phyloP scores from a whole-genome alignment of 2,329 filamentous ascomycete genomes.

The Penicillium sumatraense region DNA sequence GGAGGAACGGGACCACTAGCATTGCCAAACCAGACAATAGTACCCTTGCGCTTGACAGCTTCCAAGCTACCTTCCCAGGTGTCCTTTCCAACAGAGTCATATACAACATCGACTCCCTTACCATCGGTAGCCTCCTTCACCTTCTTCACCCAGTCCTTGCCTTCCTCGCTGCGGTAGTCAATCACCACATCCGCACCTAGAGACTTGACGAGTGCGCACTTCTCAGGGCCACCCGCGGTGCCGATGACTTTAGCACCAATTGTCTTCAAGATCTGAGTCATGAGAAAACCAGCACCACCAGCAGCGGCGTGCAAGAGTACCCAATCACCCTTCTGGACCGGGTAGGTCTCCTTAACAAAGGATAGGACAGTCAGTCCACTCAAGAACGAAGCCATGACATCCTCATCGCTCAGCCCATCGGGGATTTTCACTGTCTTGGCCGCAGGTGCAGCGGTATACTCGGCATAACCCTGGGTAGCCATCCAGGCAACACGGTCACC shows the following conservation, averaged over 20 bases:
- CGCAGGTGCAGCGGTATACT: constrained; percentile 62
- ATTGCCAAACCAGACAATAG: constrained; percentile 79
- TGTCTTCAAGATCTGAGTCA: constrained; percentile 73
- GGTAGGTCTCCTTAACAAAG: constrained; percentile 73
- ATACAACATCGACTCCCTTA: constrained; percentile 75
- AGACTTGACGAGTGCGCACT: constrained; percentile 69
- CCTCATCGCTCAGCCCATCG: constrained; percentile 61
- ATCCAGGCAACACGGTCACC: constrained; percentile 77
- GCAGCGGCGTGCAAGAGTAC: constrained; percentile 84
- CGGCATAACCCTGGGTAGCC: constrained; percentile 59
- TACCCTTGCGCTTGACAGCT: constrained; percentile 76
- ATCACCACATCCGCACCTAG: constrained; percentile 72
- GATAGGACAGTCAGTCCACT: constrained; percentile 85
- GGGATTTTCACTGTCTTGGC: constrained; percentile 67
- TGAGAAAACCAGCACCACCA: constrained; percentile 76
- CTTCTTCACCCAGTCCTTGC: constrained; percentile 75
- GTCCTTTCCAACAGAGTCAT: constrained; percentile 82
- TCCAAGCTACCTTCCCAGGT: constrained; percentile 82
- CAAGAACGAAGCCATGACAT: constrained; percentile 71
- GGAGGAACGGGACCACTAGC: constrained; percentile 79
- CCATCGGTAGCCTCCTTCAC: constrained; percentile 84
- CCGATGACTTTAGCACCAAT: constrained; percentile 80
- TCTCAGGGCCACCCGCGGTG: constrained; percentile 74
- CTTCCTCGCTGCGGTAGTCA: constrained; percentile 82
- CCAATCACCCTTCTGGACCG: constrained; percentile 77